These are phyloP conservation scores for Ophiocordyceps camponoti-saundersi DNA, from an alignment of 2,329 filamentous ascomycete genomes.

Conservation along the genomic window DNA sequence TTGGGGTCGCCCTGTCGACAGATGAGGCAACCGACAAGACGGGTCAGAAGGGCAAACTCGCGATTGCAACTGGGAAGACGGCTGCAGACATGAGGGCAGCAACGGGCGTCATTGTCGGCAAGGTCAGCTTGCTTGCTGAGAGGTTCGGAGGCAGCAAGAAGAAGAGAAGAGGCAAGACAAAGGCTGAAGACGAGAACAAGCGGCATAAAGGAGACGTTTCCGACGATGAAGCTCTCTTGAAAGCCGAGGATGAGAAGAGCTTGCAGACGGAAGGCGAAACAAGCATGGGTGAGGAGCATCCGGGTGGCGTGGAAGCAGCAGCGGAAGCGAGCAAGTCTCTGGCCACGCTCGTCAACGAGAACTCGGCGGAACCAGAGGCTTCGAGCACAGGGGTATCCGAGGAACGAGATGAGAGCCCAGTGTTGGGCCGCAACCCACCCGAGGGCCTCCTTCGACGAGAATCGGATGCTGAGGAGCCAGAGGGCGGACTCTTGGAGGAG, in stretches of 20 bases:
- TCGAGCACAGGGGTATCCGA: constrained; percentile 10
- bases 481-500: constrained; percentile 14
- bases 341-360: constrained; percentile 5
- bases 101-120: constrained; percentile 7
- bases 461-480: constrained; percentile 12
- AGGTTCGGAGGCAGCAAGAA: constrained; percentile 14
- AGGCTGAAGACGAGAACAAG: constrained; percentile 21
- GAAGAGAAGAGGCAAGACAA: constrained; percentile 10
- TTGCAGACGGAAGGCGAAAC: constrained; percentile 8
- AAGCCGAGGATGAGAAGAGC: constrained; percentile 21
- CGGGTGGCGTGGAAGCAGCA: constrained; percentile 7
- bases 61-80: background rate
- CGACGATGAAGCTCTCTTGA: constrained; percentile 26
- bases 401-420: constrained; percentile 19
- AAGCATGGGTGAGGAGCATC: constrained; percentile 10
- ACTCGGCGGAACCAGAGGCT: constrained; percentile 6
- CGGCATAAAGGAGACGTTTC: constrained; percentile 24
- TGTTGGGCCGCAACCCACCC: constrained; percentile 12
- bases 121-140: constrained; percentile 17
- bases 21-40: background rate
- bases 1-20: background rate
- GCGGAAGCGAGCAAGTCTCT: constrained; percentile 1
- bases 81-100: constrained; percentile 10
- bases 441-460: constrained; percentile 14
- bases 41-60: background rate